Evolutionary conservation across 257 asterid species (phyloP), one percentile per base, ranked within the genome.

Genomic region (Dorcoceras hygrometricum): DNA sequence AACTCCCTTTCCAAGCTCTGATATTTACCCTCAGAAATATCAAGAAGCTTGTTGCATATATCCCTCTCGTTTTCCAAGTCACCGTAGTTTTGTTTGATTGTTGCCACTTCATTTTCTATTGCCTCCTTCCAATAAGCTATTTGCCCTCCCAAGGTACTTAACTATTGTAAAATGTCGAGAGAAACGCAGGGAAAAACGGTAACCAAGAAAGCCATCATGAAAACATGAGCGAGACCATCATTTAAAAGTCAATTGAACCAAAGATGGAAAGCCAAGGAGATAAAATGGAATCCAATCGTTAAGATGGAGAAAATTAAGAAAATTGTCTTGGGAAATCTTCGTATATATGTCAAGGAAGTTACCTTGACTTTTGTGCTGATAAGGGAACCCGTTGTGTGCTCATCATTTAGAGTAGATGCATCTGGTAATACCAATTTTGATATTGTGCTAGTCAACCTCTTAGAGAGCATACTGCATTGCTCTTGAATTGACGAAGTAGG

Each of bases 121-220:
- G 82, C 73, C 79, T 78, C 83, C 87, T 86, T 90, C 97, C 99
- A 88, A 73, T 71, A 71, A 75, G 95, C 87, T 72, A 90, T 83
- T 66, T 85, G 91, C 74, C 75, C 83, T 62, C 88, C 93, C 83
- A 88, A 76, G 65, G 81, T 84, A 55, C 68, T 51, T 20, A 66
- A 71, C 63, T 56, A 43, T 9, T 4, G 61, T 32, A 67, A 2
- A 68, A 60, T 23, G 23, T 29, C 61, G 18, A n/a, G 22, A 29
- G 28, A 11, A 60, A 23, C 12, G 63, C 54, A 65, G 32, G 24
- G 32, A 1, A 22, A 23, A 59, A 53, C 1, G 25, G 23, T 43
- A 16, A 56, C 39, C 22, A 57, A 58, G 56, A 10, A 67, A 67
- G 26, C 25, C 61, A 23, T 23, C 59, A 67, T 27, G 78, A 16